Evolutionary conservation across 1,139 yeast species (phyloP).

Genomic region (Hyphopichia wangnamkhiaoensis): DNA sequence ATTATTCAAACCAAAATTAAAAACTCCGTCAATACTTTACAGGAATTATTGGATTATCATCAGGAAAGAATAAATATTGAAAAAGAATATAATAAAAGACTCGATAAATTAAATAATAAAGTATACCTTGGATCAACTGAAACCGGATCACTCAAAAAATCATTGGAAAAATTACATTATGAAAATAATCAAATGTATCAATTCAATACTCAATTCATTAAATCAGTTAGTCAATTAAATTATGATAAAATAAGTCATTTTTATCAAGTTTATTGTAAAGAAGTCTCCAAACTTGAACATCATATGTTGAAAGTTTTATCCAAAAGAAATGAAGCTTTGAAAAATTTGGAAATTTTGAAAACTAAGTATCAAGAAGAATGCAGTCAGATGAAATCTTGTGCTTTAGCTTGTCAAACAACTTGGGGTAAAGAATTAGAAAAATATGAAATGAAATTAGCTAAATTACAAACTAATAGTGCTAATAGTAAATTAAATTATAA

Average conservation of each 20-base stretch:
- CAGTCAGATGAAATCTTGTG: slow-evolving; percentile 55
- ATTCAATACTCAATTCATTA: slow-evolving; percentile 33
- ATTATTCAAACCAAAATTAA: slow-evolving; percentile 33
- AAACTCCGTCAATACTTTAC: slow-evolving; percentile 37
- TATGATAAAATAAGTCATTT: slow-evolving; percentile 36
- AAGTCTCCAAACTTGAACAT: slow-evolving; percentile 31
- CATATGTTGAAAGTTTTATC: slow-evolving; percentile 40
- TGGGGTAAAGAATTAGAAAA: slow-evolving; percentile 79
- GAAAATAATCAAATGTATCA: slow-evolving; percentile 49
- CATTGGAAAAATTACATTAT: slow-evolving; percentile 57
- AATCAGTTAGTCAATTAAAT: slow-evolving; percentile 33
- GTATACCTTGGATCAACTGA: slow-evolving; percentile 57
- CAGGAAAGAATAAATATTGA: slow-evolving; percentile 61
- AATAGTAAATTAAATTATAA: slow-evolving; percentile 60
- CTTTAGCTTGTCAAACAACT: slow-evolving; percentile 68
- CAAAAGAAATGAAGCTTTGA: slow-evolving; percentile 26
- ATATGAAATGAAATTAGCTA: slow-evolving; percentile 60
- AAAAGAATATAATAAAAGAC: slow-evolving; percentile 64
- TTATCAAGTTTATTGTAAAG: slow-evolving; percentile 29
- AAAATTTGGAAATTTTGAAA: slow-evolving; percentile 46
- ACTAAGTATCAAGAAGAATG: slow-evolving; percentile 61
- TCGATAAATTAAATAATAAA: slow-evolving; percentile 51
- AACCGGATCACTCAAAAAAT: slow-evolving; percentile 55
- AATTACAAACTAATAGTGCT: slow-evolving; percentile 50
- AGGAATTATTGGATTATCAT: slow-evolving; percentile 47